Base-by-base conservation (phyloP, 371 early-diverging fungal species). In the Gilbertella persicaria region DNA sequence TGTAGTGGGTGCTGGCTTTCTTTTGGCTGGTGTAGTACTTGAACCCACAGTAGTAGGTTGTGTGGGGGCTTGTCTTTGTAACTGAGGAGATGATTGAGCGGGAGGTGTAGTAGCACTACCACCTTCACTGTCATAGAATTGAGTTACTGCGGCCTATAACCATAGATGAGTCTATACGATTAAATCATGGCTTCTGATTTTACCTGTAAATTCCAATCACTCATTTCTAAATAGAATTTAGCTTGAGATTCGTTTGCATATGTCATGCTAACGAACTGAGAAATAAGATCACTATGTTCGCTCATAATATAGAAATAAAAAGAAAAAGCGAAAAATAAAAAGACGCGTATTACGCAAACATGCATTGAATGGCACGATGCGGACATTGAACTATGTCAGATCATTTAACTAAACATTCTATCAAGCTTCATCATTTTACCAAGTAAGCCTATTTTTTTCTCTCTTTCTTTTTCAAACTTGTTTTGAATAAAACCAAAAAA, bases 191-290 rank as follows among this genome's bases (percentile, higher is more conserved):
- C 6, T 25, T 4, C 23, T 5, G 6, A 10, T 19, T 25, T 43
- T 71, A 87, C 91, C 58, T 88, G 71, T 35, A 92, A 54, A 66
- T 91, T 80, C 89, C 92, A 88, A 52, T 85, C 80, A 64, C 76
- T 81, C 46, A 84, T 81, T 62, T 89, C 89, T 5, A 91, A 74
- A 53, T 80, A 91, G 68, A 90, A 91, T 30, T 73, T 65, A 7
- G 91, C 91, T 62, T 87, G 82, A 16, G 74, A 67, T 20, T 78
- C 73, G 4, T 74, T 65, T 37, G 80, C 67, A 7, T 77, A 73
- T 9, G 83, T 85, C 58, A 86, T 75, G 28, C 50, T 69, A 2
- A 79, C 64, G 73, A 90, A 91, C 50, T 84, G 71, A 13, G 69
- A 69, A 57, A 89, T 78, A 40, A 82, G 73, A 47, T 80, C 79